phyloP scores from a whole-genome alignment of 805 yeast genomes.

The Lachancea nothofagi region DNA sequence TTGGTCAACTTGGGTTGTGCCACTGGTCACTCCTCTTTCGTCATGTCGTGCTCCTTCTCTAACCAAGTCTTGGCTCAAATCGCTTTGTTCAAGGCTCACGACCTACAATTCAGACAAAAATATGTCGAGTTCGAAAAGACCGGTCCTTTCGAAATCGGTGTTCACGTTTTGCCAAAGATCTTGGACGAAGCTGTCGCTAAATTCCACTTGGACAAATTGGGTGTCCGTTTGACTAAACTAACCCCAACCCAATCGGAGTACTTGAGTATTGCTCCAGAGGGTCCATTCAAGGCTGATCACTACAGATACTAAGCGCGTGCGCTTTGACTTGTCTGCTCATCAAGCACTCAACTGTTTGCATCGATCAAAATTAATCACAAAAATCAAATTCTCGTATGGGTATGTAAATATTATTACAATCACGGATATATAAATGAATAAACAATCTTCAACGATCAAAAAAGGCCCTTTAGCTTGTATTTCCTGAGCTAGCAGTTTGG shows the following conservation, averaged over 20 bases:
- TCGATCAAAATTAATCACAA: constrained; percentile 1
- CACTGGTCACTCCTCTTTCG: constrained; percentile 98
- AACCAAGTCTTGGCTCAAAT: constrained; percentile 99
- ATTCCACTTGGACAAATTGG: constrained; percentile 91
- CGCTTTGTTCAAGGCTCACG: constrained; percentile 87
- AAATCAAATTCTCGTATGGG: constrained; percentile 5
- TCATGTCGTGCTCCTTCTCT: constrained; percentile 99
- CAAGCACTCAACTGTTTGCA: constrained; percentile 22
- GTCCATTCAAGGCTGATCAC: constrained; percentile 97
- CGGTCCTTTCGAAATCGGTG: constrained; percentile 87
- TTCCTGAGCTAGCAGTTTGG: neutral
- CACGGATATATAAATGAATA: constrained; percentile 11
- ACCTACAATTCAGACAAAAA: constrained; percentile 69
- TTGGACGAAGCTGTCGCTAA: constrained; percentile 98
- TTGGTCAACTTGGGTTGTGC: constrained; percentile 99
- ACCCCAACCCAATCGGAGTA: constrained; percentile 83
- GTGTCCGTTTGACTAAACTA: constrained; percentile 78
- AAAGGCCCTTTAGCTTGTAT: neutral
- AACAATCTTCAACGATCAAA: constrained; percentile 26
- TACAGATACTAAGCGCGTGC: constrained; percentile 76
- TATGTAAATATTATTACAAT: constrained; percentile 10
- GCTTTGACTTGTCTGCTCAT: constrained; percentile 6
- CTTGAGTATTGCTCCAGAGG: constrained; percentile 84
- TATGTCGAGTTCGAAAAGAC: constrained; percentile 88
- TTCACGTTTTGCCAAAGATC: constrained; percentile 94